Conservation (phyloP, 1,284 basidiomycete genomes). For the Trichosporon coremiiforme region DNA sequence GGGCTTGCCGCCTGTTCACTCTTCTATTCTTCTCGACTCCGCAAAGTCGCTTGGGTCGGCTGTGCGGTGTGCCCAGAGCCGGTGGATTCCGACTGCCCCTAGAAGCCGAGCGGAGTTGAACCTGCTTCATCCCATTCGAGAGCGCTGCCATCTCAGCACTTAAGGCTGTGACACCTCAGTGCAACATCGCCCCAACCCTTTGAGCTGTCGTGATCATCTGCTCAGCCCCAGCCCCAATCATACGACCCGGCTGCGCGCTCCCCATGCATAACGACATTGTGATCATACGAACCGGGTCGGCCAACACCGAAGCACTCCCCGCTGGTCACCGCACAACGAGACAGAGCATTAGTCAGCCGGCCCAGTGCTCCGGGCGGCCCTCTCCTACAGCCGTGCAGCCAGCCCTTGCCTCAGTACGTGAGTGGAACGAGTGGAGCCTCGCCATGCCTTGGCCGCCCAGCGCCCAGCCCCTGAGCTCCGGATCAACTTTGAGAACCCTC, state of each 20-base stretch:
- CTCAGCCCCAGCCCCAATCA: not conserved
- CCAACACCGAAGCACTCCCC: not conserved
- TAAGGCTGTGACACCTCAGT: not conserved
- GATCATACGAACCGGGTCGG: not conserved
- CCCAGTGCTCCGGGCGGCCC: not conserved
- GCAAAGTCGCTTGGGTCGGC: slow-evolving; percentile 3
- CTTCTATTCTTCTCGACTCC: not conserved
- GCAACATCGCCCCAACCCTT: not conserved
- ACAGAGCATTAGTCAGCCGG: not conserved
- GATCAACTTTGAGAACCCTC: not conserved
- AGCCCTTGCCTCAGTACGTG: not conserved
- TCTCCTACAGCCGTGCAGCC: not conserved
- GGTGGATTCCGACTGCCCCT: slow-evolving; percentile 2
- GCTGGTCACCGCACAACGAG: not conserved
- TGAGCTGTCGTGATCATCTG: not conserved
- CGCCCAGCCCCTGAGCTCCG: not conserved
- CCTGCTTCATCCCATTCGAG: no score
- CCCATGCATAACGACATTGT: not conserved
- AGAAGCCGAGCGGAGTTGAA: no score
- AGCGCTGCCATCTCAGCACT: not conserved
- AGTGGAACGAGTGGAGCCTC: no score
- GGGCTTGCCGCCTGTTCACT: not conserved
- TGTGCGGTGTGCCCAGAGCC: not conserved
- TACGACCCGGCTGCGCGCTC: not conserved
- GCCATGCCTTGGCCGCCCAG: slow-evolving; percentile 3